phyloP scores from a whole-genome alignment of 345 rosid species.

The Microthlaspi erraticum region DNA sequence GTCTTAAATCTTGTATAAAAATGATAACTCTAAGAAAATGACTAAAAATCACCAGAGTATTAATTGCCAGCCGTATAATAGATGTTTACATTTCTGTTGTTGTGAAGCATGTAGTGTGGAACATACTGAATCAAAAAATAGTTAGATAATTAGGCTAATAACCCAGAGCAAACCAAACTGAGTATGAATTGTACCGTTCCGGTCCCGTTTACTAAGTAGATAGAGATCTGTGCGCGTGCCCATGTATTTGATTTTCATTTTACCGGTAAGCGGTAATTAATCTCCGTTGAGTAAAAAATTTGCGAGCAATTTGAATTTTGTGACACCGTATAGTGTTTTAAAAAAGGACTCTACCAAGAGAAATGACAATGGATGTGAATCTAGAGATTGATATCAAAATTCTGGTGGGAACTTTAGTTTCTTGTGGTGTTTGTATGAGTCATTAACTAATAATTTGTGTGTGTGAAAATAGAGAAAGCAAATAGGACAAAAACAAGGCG shows the following conservation, averaged over 20 bases:
- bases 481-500: too few relatives aligned
- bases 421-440: too few relatives aligned
- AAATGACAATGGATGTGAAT: too few relatives aligned
- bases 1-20: too few relatives aligned
- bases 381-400: too few relatives aligned
- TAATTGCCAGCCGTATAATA: background rate
- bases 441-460: too few relatives aligned
- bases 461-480: too few relatives aligned
- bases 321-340: too few relatives aligned
- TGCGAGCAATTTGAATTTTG: background rate
- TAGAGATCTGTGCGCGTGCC: constrained; percentile 11
- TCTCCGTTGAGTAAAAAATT: background rate
- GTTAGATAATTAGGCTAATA: background rate
- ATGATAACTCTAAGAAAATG: too few relatives aligned
- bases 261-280: background rate
- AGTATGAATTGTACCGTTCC: background rate
- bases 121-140: background rate
- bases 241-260: background rate
- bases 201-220: constrained; percentile 8
- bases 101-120: background rate
- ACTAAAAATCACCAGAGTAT: too few relatives aligned
- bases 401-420: too few relatives aligned
- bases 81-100: background rate
- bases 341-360: too few relatives aligned
- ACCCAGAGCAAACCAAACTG: background rate